Percentiles rank a stretch among this genome's conserved stretches.
These are phyloP conservation scores for Umbelopsis isabellina DNA, from an alignment of 192 early-diverging fungal genomes.

Conservation along the genomic window DNA sequence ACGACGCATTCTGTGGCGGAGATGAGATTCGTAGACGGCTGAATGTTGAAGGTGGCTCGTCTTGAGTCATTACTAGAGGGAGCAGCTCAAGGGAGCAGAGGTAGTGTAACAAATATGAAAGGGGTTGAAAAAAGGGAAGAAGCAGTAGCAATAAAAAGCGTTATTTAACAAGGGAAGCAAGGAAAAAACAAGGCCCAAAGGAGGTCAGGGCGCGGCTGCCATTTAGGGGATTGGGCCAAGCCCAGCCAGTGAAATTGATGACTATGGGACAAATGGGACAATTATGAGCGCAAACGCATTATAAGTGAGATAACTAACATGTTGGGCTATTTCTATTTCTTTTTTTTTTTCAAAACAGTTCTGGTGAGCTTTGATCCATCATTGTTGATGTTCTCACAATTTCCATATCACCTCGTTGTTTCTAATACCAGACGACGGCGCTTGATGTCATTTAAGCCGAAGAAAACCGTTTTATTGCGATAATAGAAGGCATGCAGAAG, in stretches of 20 bases:
- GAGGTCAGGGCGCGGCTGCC: conserved; percentile 23
- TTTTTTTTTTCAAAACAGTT: too few species aligned
- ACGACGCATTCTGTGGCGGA: conserved; percentile 11
- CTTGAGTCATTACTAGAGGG: conserved; percentile 1
- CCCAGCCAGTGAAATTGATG: background rate
- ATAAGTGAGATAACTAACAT: background rate
- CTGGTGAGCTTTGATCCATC: too few species aligned
- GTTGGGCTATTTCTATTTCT: too few species aligned
- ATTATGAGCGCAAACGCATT: too few species aligned
- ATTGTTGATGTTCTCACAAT: too few species aligned
- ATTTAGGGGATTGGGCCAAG: conserved; percentile 5
- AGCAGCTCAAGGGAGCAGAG: background rate
- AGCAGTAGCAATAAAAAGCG: conserved; percentile 1
- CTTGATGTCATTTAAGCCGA: too few species aligned
- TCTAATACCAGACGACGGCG: too few species aligned
- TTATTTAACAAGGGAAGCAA: background rate
- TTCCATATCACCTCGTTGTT: too few species aligned
- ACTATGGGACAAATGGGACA: background rate
- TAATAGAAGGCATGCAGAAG: too few species aligned
- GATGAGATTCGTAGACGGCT: conserved; percentile 9
- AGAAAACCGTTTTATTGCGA: too few species aligned
- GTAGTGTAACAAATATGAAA: background rate
- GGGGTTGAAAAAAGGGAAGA: background rate
- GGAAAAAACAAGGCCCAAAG: conserved; percentile 16
- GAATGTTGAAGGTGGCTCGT: background rate